These are phyloP conservation scores for Kernera saxatilis DNA, from an alignment of 345 rosid species.

Conservation along the genomic window DNA sequence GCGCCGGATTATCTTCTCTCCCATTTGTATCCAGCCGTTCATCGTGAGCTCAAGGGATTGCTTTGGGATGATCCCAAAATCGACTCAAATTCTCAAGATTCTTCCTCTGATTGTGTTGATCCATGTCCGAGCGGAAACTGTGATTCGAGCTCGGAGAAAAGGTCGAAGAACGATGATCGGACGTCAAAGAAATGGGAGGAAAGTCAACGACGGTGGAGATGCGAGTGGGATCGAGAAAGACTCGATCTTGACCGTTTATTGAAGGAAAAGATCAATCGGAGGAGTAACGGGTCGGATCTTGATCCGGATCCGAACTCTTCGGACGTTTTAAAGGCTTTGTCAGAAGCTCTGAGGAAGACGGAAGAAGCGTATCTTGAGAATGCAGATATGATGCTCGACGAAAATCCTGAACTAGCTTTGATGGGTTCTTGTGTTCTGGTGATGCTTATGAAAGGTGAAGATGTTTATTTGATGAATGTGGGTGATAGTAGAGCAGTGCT, in stretches of 20 bases:
- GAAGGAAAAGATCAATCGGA: conserved; percentile 47
- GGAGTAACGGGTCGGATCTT: conserved; percentile 18
- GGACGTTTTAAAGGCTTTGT: conserved; percentile 75
- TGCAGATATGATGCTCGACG: conserved; percentile 79
- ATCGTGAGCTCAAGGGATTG: conserved; percentile 81
- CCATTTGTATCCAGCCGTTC: conserved; percentile 65
- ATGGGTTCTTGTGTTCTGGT: conserved; percentile 98
- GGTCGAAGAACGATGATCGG: conserved; percentile 25
- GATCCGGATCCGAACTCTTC: conserved; percentile 44
- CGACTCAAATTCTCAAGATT: conserved; percentile 17
- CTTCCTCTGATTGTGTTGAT: neutral
- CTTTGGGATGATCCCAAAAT: conserved; percentile 66
- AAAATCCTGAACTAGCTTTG: conserved; percentile 86
- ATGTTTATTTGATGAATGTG: conserved; percentile 90
- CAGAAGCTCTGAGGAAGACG: conserved; percentile 75
- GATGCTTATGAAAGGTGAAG: conserved; percentile 94
- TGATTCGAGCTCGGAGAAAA: conserved; percentile 32
- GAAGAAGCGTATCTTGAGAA: conserved; percentile 78
- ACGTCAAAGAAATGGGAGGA: conserved; percentile 54
- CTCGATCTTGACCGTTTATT: conserved; percentile 59
- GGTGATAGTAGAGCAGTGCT: conserved; percentile 95
- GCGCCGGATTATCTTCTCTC: conserved; percentile 82
- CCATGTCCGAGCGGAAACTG: conserved; percentile 3
- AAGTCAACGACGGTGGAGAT: conserved; percentile 69
- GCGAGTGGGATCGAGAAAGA: conserved; percentile 68